A percentile compares a stretch with the other conserved stretches of the same genome.
Conservation (phyloP, 1,284 basidiomycete genomes). For the Agaricales sp. region DNA sequence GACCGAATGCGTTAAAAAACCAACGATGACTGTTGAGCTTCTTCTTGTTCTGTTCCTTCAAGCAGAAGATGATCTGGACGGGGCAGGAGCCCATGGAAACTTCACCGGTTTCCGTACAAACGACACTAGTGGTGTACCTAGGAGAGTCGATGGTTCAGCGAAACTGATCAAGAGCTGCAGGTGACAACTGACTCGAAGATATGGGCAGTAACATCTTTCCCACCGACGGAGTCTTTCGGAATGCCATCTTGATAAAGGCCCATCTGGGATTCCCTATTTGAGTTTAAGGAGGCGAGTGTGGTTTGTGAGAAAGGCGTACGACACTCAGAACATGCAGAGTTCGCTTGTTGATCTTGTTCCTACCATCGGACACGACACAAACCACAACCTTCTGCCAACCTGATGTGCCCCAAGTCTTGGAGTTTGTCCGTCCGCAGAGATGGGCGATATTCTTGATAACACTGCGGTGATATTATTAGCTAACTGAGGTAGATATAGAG, state of each 20-base stretch:
- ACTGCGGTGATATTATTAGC: constrained; percentile 21
- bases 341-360: constrained; percentile 84
- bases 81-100: constrained; percentile 77
- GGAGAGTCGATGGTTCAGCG: constrained; percentile 1
- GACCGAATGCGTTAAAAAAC: constrained; percentile 96
- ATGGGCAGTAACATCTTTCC: constrained; percentile 89
- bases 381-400: constrained; percentile 96
- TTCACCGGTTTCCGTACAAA: constrained; percentile 81
- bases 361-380: constrained; percentile 86
- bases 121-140: constrained; percentile 70
- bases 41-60: constrained; percentile 96
- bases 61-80: constrained; percentile 87
- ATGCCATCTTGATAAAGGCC: constrained; percentile 95
- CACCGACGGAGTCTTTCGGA: constrained; percentile 86
- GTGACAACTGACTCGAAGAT: constrained; percentile 67
- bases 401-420: constrained; percentile 89
- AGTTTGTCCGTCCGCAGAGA: constrained; percentile 70
- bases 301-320: constrained; percentile 24
- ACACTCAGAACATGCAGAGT: constrained; percentile 76
- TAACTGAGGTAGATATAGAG: constrained; percentile 7
- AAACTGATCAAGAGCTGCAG: not conserved
- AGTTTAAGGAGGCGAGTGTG: constrained; percentile 2
- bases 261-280: no score
- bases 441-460: constrained; percentile 88
- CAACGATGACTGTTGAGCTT: constrained; percentile 90